Evolutionary conservation across 257 asterid species (phyloP), one percentile per base, ranked within the genome.

Genomic region (Nicotiana attenuata): DNA sequence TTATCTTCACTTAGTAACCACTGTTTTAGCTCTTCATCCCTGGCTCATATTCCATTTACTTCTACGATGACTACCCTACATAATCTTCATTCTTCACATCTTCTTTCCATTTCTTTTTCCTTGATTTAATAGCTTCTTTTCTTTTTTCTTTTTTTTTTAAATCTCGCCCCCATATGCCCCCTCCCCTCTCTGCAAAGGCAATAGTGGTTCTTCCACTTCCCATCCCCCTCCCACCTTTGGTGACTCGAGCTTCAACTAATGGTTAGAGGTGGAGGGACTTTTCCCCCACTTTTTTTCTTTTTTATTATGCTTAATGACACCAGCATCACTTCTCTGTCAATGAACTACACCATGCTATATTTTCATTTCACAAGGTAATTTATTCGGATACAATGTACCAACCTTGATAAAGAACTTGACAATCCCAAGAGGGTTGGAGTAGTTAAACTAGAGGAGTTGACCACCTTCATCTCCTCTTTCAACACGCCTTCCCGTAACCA

Each of bases 371-470:
- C 45, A 26, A 75, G 24, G 64, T 50, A 50, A 75, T 14, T 47
- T n/a, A 75, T 75, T 75, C 17, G 3, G 20, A 24, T 47, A 24
- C 16, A 50, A 83, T 77, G 64, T 77, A 78, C 93, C 57, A 84
- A 95, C 99, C 98, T 93, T 85, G 99, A 90, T 81, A 96, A 87
- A 81, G 98, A 96, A 90, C 89, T 94, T 5, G 97, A 90, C 89
- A 96, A 82, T 26, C 98, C 97, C 93, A 96, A 87, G 60, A 96
- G 88, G 60, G 99, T 88, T 56, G 95, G 92, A 57, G 93, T 89
- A 61, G 86, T 87, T 84, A 83, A 82, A 77, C 84, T 85, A 83
- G 83, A 90, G 78, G 92, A 85, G 87, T 84, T 83, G 65, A 83
- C 90, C 52, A 91, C 88, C 87, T 89, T 93, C 85, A 86, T 96